Evolutionary conservation across 2,329 filamentous ascomycete species (phyloP).

Genomic region (Colletotrichum sp.): DNA sequence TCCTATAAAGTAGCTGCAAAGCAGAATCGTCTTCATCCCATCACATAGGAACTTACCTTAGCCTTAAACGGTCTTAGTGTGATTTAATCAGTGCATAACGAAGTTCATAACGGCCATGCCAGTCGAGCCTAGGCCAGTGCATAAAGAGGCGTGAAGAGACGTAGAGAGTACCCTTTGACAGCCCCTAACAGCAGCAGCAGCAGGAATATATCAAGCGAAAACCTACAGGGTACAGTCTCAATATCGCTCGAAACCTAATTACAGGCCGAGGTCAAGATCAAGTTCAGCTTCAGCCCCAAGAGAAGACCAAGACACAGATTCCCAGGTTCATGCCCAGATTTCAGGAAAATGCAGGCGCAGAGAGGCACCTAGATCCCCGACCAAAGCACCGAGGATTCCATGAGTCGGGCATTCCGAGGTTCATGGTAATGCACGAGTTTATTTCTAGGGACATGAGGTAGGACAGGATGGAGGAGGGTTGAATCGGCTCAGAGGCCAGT

Average conservation of each 20-base stretch:
- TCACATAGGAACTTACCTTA: neutral
- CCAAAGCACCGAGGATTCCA: neutral
- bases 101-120: neutral
- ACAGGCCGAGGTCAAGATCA: neutral
- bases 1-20: rapidly evolving
- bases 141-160: neutral
- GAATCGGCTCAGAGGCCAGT: neutral
- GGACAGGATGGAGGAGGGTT: neutral
- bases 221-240: no score
- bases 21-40: neutral
- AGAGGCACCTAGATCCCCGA: neutral
- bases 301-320: neutral
- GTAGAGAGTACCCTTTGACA: neutral
- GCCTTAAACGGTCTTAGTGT: neutral
- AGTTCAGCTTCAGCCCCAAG: neutral
- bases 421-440: neutral
- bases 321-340: neutral
- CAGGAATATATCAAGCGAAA: no score
- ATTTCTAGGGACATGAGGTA: neutral
- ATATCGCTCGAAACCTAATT: no score
- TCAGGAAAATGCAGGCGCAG: neutral
- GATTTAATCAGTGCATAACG: neutral
- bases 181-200: neutral
- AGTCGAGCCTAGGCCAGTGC: neutral
- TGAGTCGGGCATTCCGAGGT: neutral